These are phyloP conservation scores for Starmerella roubikii DNA, from an alignment of 805 yeast genomes.

Conservation along the genomic window DNA sequence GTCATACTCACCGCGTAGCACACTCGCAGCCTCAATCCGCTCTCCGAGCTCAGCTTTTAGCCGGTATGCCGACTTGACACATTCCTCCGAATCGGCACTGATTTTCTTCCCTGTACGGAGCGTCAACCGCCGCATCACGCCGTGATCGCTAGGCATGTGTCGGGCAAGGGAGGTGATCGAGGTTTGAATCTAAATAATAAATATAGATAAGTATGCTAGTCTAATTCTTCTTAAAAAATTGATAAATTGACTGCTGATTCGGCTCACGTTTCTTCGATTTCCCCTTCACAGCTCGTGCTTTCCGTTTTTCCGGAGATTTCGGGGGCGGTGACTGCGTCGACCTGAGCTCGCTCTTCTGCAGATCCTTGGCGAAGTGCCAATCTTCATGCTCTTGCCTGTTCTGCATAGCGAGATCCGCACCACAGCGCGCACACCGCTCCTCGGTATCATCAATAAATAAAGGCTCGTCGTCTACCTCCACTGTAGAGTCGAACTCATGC, in stretches of 20 bases:
- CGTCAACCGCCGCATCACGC: not conserved
- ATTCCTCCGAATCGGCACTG: slow-evolving; percentile 1
- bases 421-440: slow-evolving; percentile 24
- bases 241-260: slow-evolving; percentile 11
- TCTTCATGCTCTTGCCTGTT: slow-evolving; percentile 27
- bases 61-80: slow-evolving; percentile 1
- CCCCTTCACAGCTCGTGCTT: not conserved
- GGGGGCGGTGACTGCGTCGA: not conserved
- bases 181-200: too few relatives aligned
- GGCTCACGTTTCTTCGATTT: not conserved
- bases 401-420: slow-evolving; percentile 9
- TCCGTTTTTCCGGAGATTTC: not conserved
- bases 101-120: not conserved
- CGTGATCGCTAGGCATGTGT: not conserved
- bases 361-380: slow-evolving; percentile 29
- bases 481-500: too few relatives aligned
- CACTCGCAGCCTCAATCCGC: slow-evolving; percentile 1
- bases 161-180: not conserved
- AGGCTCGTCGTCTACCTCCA: slow-evolving; percentile 5
- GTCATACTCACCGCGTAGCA: slow-evolving; percentile 1
- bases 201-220: not conserved
- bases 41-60: not conserved
- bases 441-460: slow-evolving; percentile 15
- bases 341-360: slow-evolving; percentile 14
- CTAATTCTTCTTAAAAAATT: slow-evolving; percentile 10